Base-by-base conservation (phyloP, 1,139 yeast genomes). In the Hanseniaspora sp. region DNA sequence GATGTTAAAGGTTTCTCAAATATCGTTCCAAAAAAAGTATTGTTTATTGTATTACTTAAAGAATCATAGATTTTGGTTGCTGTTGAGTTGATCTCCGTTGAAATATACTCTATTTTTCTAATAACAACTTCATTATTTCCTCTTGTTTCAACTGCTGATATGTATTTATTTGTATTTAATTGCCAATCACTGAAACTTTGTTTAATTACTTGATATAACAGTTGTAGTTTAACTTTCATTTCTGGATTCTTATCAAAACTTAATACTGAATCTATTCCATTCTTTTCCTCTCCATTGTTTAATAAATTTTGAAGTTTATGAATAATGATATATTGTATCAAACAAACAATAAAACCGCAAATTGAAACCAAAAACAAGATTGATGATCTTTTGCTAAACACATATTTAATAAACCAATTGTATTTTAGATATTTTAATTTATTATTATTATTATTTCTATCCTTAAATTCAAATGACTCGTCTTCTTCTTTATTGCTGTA, bases 21-120 rank as follows among this genome's bases (percentile, higher is more conserved):
- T 0, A 86, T 78, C 0, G 97, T 86, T 4, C 73, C 74, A 3
- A 80, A 79, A 67, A 92, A 88, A 0, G 81, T 74, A 3, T 70
- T 70, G 31, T 73, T 72, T 11, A 92, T 67, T 0, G 79, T 80
- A 3, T 66, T 61, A 62, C 83, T 80, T 69, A 85, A 71, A 31
- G 71, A 73, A 7, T 66, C 67, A 40, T 78, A 71, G 63, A 83
- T 77, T 3, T 65, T 65, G 11, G 71, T 65, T 1, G 83, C 70
- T 0, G 88, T 82, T n/a, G 65, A 58, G 63, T 83, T 83, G 1
- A 83, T 69, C 0, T 78, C 62, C 0, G 66, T 60, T 0, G 88
- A 77, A 0, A 88, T 75, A 2, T 72, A 71, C 55, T 72, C 72
- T 0, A 86, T 74, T 77, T 84, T 77, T 0, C 87, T 86, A 11